Evolutionary conservation across 495 filamentous ascomycete genomes (phyloP).

Genomic region (Xylaria intraflava): DNA sequence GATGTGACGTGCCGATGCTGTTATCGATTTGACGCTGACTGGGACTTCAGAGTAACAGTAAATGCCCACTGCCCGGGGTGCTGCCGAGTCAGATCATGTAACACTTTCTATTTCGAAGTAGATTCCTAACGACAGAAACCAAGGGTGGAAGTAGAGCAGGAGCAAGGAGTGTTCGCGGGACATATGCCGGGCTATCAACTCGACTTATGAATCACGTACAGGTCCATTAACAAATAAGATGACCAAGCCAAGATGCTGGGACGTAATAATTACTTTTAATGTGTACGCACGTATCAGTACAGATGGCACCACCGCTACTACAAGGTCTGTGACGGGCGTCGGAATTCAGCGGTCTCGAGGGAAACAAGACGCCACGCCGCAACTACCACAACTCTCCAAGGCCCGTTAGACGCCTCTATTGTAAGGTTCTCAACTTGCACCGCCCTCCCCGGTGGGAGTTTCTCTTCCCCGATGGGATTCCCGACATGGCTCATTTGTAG

Average conservation of each 20-base stretch:
- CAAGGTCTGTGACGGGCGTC: neutral
- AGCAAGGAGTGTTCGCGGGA: no score
- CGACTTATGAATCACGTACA: neutral
- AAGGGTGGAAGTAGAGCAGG: neutral
- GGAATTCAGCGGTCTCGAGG: neutral
- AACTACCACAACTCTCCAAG: no score
- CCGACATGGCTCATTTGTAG: no score
- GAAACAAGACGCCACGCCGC: no score
- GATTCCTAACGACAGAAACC: no score
- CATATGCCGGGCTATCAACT: neutral
- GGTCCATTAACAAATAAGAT: neutral
- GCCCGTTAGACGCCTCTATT: no score
- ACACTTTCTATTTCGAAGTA: no score
- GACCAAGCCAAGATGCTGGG: neutral
- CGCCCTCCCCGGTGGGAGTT: no score
- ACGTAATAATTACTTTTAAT: neutral
- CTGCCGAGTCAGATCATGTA: no score
- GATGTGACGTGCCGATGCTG: neutral
- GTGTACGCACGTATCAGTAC: constrained; percentile 3
- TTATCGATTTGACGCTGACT: neutral
- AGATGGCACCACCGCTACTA: neutral
- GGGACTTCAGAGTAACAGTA: neutral
- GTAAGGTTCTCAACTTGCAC: no score
- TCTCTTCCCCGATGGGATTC: no score
- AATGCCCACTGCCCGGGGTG: no score